These are phyloP conservation scores for Amesomyces nigricolor DNA, from an alignment of 2,329 filamentous ascomycete genomes.

Conservation along the genomic window DNA sequence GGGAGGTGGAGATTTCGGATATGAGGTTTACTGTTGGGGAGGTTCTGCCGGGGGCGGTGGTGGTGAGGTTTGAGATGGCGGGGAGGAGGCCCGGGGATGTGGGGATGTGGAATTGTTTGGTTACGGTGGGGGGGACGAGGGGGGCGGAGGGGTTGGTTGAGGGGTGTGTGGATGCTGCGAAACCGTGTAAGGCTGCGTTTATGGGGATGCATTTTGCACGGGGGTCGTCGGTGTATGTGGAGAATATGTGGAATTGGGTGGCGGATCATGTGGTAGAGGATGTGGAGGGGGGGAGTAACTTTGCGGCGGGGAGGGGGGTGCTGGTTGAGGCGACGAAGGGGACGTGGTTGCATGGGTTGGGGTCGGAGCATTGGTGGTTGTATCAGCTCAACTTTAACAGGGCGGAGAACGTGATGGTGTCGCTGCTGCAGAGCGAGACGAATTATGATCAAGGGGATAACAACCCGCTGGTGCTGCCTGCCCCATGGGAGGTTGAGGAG, in stretches of 20 bases:
- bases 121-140: slow-evolving; percentile 35
- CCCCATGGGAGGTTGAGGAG: slow-evolving; percentile 36
- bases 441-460: slow-evolving; percentile 44
- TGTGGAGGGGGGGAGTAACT: slow-evolving; percentile 42
- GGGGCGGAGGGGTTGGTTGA: slow-evolving; percentile 29
- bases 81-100: slow-evolving; percentile 38
- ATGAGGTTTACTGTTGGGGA: slow-evolving; percentile 59
- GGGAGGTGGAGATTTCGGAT: slow-evolving; percentile 61
- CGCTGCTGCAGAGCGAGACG: slow-evolving; percentile 50
- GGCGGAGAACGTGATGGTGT: slow-evolving; percentile 45
- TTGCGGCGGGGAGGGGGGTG: slow-evolving; percentile 44
- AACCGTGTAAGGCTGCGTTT: slow-evolving; percentile 41
- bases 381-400: slow-evolving; percentile 52
- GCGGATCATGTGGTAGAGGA: slow-evolving; percentile 47
- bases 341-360: slow-evolving; percentile 48
- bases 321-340: slow-evolving; percentile 41
- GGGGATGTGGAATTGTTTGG: slow-evolving; percentile 40
- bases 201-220: slow-evolving; percentile 43
- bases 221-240: slow-evolving; percentile 45
- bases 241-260: slow-evolving; percentile 50
- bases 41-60: slow-evolving; percentile 53
- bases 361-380: slow-evolving; percentile 52
- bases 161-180: slow-evolving; percentile 29
- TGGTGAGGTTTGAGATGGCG: slow-evolving; percentile 45
- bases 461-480: slow-evolving; percentile 31